phyloP scores from a whole-genome alignment of 352 stramenopile genomes.

The Phytopythium helicoides region DNA sequence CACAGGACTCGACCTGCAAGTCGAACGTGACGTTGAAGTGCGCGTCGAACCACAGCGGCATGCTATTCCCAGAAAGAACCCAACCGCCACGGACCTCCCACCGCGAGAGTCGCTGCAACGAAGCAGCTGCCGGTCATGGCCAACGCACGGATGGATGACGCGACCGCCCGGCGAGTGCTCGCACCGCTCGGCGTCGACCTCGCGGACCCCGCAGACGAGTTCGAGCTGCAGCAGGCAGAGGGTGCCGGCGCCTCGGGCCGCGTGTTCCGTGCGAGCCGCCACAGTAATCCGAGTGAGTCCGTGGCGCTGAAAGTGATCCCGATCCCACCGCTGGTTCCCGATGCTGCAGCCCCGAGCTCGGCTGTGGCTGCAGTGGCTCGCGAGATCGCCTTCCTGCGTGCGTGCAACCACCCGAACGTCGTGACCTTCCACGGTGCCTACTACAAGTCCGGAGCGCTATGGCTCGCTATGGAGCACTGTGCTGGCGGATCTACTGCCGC shows the following conservation, averaged over 20 bases:
- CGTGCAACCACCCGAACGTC: slow-evolving; percentile 75
- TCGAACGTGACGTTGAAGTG: no score
- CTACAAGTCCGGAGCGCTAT: slow-evolving; percentile 84
- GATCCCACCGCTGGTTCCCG: slow-evolving; percentile 52
- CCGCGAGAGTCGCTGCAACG: no score
- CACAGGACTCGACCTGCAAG: no score
- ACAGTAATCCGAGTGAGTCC: slow-evolving; percentile 27
- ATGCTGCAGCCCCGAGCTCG: slow-evolving; percentile 66
- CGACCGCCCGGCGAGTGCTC: slow-evolving; percentile 10
- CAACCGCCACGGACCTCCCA: no score
- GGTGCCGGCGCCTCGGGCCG: slow-evolving; percentile 64
- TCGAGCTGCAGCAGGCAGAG: slow-evolving; percentile 75
- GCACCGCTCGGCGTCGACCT: slow-evolving; percentile 50
- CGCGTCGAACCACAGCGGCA: no score
- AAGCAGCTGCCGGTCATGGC: no score
- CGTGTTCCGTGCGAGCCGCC: slow-evolving; percentile 65
- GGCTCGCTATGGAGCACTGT: slow-evolving; percentile 90
- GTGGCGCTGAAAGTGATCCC: slow-evolving; percentile 77
- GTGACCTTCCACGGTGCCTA: slow-evolving; percentile 75
- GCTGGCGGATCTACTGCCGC: slow-evolving; percentile 81
- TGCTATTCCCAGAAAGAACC: no score
- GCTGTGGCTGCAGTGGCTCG: slow-evolving; percentile 65
- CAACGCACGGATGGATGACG: slow-evolving; percentile 36
- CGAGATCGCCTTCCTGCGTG: slow-evolving; percentile 71
- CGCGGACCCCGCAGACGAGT: slow-evolving; percentile 61